Conservation (phyloP, 2,329 filamentous ascomycete species). For the Hypoxylon sp. region DNA sequence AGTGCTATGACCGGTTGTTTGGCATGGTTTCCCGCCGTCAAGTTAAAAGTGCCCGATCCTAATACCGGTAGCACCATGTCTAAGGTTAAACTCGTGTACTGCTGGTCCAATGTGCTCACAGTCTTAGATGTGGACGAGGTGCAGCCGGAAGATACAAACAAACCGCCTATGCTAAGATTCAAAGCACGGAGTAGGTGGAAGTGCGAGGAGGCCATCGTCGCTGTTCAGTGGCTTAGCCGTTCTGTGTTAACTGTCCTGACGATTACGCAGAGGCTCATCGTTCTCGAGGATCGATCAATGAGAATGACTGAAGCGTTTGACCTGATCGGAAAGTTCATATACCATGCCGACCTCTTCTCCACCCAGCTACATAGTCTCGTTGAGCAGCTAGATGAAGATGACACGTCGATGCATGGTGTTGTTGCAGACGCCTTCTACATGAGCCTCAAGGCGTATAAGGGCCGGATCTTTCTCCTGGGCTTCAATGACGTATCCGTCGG, state of each 20-base stretch:
- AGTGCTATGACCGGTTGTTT: conserved; percentile 92
- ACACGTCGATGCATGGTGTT: conserved; percentile 90
- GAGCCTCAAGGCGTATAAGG: conserved; percentile 96
- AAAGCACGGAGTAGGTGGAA: conserved; percentile 87
- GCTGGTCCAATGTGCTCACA: conserved; percentile 97
- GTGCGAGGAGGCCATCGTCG: conserved; percentile 93
- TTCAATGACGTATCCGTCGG: conserved; percentile 93
- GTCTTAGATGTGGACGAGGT: conserved; percentile 87
- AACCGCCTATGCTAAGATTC: conserved; percentile 81
- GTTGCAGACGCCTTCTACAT: conserved; percentile 98
- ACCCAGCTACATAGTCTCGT: conserved; percentile 83
- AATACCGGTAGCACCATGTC: conserved; percentile 73
- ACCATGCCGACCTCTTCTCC: conserved; percentile 90
- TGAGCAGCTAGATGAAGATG: conserved; percentile 86
- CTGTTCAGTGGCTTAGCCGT: conserved; percentile 94
- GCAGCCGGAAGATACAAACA: conserved; percentile 73
- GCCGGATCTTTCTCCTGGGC: conserved; percentile 89
- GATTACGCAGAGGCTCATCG: conserved; percentile 90
- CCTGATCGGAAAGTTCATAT: conserved; percentile 89
- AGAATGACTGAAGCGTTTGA: conserved; percentile 95
- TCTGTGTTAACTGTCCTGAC: conserved; percentile 92
- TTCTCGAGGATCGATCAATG: conserved; percentile 88
- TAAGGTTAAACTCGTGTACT: conserved; percentile 90
- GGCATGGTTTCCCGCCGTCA: conserved; percentile 97
- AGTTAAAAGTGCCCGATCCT: conserved; percentile 78